Percentiles rank a stretch among this genome's conserved stretches.
These are phyloP conservation scores for Sporothrix variecibatus DNA, from an alignment of 2,329 filamentous ascomycete genomes.

Conservation along the genomic window DNA sequence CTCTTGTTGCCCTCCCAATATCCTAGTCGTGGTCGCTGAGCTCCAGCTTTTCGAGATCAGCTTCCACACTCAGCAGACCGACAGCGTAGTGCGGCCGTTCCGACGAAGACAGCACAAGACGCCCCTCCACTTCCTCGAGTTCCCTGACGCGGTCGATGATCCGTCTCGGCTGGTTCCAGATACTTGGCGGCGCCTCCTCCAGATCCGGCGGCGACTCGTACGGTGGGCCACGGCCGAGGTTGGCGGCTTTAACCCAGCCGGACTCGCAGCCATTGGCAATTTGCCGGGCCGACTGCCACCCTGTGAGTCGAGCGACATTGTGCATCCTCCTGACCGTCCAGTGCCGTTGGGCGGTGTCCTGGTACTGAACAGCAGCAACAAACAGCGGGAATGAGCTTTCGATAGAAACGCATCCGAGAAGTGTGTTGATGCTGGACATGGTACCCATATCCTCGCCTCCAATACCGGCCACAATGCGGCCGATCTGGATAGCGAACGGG, in stretches of 20 bases:
- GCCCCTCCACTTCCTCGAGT: slow-evolving; percentile 44
- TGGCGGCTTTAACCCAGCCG: slow-evolving; percentile 74
- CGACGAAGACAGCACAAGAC: slow-evolving; percentile 61
- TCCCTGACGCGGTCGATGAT: slow-evolving; percentile 56
- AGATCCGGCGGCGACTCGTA: slow-evolving; percentile 58
- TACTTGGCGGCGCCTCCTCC: slow-evolving; percentile 41
- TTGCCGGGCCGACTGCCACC: slow-evolving; percentile 80
- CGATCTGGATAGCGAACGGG: slow-evolving; percentile 71
- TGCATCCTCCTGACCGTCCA: slow-evolving; percentile 76
- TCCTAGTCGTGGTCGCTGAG: slow-evolving; percentile 37
- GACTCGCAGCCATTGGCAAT: slow-evolving; percentile 85
- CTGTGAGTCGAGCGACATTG: slow-evolving; percentile 76
- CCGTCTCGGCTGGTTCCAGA: slow-evolving; percentile 54
- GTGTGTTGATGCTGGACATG: slow-evolving; percentile 67
- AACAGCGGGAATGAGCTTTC: slow-evolving; percentile 83
- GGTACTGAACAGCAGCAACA: slow-evolving; percentile 82
- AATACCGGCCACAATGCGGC: slow-evolving; percentile 75
- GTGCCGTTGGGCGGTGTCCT: slow-evolving; percentile 68
- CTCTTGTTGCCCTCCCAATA: background rate
- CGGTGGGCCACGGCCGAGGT: slow-evolving; percentile 72
- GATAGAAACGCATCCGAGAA: slow-evolving; percentile 77
- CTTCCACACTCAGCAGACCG: slow-evolving; percentile 75
- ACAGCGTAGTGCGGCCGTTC: slow-evolving; percentile 74
- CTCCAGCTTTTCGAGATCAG: slow-evolving; percentile 67
- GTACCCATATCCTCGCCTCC: slow-evolving; percentile 57